These are phyloP conservation scores for Tephrocybe sp. DNA, from an alignment of 768 basidiomycete genomes.

Conservation along the genomic window DNA sequence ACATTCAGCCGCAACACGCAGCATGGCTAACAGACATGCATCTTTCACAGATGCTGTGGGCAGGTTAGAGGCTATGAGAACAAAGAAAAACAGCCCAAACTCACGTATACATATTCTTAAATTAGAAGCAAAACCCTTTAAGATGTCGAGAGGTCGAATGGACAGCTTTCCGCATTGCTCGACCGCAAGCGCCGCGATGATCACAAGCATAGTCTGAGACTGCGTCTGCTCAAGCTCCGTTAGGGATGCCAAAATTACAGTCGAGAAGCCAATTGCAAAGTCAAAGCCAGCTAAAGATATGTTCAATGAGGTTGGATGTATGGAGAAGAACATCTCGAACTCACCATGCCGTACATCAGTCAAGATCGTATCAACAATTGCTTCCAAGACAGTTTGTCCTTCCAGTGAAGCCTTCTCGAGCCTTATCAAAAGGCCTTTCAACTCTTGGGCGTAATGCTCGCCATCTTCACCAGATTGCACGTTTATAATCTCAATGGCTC, in stretches of 20 bases:
- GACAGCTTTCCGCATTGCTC: conserved; percentile 55
- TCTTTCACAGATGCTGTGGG: conserved; percentile 70
- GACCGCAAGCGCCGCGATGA: conserved; percentile 65
- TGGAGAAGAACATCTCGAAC: conserved; percentile 8
- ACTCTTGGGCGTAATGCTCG: conserved; percentile 52
- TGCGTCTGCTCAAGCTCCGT: conserved; percentile 33
- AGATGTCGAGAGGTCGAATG: conserved; percentile 45
- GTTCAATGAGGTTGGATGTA: conserved; percentile 4
- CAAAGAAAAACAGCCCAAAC: conserved; percentile 18
- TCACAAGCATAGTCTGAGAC: conserved; percentile 61
- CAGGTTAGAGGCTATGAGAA: conserved; percentile 5
- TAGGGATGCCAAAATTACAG: conserved; percentile 43
- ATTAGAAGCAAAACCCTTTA: conserved; percentile 42
- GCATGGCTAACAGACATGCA: conserved; percentile 66
- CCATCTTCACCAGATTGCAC: conserved; percentile 47
- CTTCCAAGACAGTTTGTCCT: conserved; percentile 47
- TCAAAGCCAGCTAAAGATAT: conserved; percentile 31
- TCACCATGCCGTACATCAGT: conserved; percentile 49
- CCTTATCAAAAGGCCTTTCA: conserved; percentile 40
- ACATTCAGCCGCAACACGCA: conserved; percentile 61
- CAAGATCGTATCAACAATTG: conserved; percentile 55
- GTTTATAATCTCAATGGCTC: conserved; percentile 56
- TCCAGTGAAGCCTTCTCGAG: conserved; percentile 33
- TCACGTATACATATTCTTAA: conserved; percentile 42
- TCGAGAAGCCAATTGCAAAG: conserved; percentile 43